Evolutionary conservation across 2,329 filamentous ascomycete species (phyloP).

Genomic region (Hypoxylon sp.): DNA sequence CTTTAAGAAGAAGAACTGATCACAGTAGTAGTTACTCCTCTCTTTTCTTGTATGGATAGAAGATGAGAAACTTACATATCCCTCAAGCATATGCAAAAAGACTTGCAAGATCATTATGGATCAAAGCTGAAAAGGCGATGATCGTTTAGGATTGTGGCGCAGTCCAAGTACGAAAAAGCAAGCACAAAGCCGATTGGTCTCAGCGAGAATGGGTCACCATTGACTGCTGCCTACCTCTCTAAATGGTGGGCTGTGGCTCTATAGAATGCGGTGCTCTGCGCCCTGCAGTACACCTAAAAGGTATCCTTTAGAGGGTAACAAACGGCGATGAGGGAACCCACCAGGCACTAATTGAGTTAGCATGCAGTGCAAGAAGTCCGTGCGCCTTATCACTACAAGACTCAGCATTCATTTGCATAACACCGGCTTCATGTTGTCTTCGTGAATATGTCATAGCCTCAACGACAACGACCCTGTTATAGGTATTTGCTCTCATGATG

Average conservation of each 20-base stretch:
- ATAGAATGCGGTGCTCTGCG: neutral
- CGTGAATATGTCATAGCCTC: neutral
- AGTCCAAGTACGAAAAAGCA: conserved; percentile 27
- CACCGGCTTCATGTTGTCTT: neutral
- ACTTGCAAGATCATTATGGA: neutral
- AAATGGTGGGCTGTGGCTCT: neutral
- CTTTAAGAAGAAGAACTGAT: neutral
- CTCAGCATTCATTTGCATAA: neutral
- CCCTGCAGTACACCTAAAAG: conserved; percentile 1
- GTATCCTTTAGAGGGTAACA: neutral
- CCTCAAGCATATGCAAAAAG: conserved; percentile 3
- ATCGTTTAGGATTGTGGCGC: conserved; percentile 38
- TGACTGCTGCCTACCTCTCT: conserved; percentile 1
- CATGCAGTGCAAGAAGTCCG: neutral
- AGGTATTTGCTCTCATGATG: neutral
- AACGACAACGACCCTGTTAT: neutral
- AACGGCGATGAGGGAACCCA: neutral
- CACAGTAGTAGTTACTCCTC: neutral
- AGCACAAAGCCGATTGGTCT: conserved; percentile 12
- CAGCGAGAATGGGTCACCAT: neutral
- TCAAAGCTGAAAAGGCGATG: conserved; percentile 37
- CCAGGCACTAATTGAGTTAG: no score
- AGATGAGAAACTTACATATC: conserved; percentile 11
- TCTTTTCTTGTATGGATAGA: conserved; percentile 1
- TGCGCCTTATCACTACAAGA: neutral